Evolutionary conservation across 176 grass and related monocot genomes (phyloP), one percentile per base, ranked within the genome.

Genomic region (Oryza meridionalis): DNA sequence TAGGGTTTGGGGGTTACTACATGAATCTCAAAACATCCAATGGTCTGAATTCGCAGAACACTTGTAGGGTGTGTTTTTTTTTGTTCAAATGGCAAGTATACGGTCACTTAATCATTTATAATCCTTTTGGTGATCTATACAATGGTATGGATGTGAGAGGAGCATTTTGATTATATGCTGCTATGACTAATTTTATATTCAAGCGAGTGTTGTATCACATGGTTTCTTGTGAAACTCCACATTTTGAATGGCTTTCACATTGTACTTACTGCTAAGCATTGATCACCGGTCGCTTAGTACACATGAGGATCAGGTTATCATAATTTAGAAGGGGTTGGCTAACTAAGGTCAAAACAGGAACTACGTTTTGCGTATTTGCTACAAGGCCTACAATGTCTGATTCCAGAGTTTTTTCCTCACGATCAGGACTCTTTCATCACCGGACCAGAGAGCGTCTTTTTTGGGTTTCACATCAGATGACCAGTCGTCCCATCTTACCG

Each of bases 401-500:
- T 88, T 53, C 88, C 88, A 96, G 16, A 91, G 58, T 50, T 70
- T 96, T 81, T 93, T 96, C 86, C 88, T 96, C 37, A 85, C 84
- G 11, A 96, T 91, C 78, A 96, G 32, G 37, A 93, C 75, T 77
- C 69, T 87, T 73, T 96, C 94, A 13, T 91, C 86, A 13, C 13
- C 77, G 2, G 73, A 85, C 3, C 74, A 93, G 61, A 91, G 81
- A 3, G 77, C 77, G 29, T 93, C 91, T 67, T 69, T 40, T 75
- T 91, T 96, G 29, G 91, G 81, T 65, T 87, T 69, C 67, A 89
- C 84, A 77, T 96, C 88, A 74, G 69, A 88, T 49, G 80, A 84
- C 93, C 93, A 95, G 50, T 87, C 88, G 4, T 95, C 88, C 90
- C 93, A 95, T 72, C 88, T 84, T 76, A 95, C 80, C 2, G 67